Percentiles rank a stretch among this genome's conserved stretches.
Evolutionary conservation across 768 basidiomycete genomes (phyloP).

Genomic region (Daedaleopsis nitida): DNA sequence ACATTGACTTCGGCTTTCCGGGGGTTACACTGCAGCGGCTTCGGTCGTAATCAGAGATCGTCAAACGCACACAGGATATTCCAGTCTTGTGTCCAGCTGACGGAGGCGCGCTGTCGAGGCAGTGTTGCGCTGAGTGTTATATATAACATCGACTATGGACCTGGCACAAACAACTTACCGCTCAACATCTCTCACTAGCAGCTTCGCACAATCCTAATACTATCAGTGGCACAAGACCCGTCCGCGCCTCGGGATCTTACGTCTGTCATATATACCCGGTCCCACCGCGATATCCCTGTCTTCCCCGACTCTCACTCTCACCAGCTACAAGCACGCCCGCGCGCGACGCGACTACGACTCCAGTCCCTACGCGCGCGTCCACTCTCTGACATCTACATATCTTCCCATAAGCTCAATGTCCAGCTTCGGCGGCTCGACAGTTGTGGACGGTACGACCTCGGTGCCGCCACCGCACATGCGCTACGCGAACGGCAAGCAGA

Average conservation of each 20-base stretch:
- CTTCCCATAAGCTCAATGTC: background rate
- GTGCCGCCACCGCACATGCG: background rate
- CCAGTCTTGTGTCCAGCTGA: background rate
- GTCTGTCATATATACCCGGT: background rate
- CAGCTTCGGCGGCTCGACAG: constrained; percentile 45
- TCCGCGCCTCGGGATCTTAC: background rate
- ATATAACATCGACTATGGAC: background rate
- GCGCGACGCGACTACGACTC: no score
- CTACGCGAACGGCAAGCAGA: constrained; percentile 2
- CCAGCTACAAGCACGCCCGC: background rate
- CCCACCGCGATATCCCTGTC: background rate
- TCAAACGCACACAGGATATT: no score
- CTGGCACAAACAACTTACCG: background rate
- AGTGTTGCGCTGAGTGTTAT: background rate
- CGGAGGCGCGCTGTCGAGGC: background rate
- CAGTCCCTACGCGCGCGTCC: no score
- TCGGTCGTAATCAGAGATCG: no score
- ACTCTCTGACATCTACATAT: no score
- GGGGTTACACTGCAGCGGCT: no score
- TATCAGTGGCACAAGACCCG: background rate
- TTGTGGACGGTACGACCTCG: constrained; percentile 42
- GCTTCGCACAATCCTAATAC: background rate
- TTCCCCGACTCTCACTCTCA: background rate
- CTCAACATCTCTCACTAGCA: background rate
- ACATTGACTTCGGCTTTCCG: no score